Evolutionary conservation across 1,284 basidiomycete species (phyloP).

Genomic region (Tilletia walkeri): DNA sequence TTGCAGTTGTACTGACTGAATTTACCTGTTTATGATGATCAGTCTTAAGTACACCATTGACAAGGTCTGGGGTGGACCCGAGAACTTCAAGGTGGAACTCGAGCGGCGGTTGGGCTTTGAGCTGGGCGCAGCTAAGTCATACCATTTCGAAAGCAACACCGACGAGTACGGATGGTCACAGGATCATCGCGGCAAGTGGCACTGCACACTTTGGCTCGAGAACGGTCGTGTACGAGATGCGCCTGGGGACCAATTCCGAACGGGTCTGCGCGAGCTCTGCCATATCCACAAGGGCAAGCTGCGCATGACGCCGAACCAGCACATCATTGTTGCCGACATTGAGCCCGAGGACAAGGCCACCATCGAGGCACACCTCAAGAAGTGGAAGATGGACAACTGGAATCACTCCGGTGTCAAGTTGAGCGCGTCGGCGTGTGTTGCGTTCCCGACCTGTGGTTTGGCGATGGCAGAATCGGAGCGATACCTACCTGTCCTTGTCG

Average conservation of each 20-base stretch:
- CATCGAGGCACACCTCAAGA: constrained; percentile 76
- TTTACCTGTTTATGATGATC: constrained; percentile 2
- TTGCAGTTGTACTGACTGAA: neutral
- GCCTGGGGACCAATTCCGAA: constrained; percentile 85
- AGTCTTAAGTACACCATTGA: constrained; percentile 92
- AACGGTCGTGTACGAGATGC: constrained; percentile 96
- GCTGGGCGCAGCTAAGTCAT: constrained; percentile 69
- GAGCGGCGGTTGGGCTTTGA: constrained; percentile 82
- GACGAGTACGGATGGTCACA: constrained; percentile 92
- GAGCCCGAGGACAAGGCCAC: constrained; percentile 63
- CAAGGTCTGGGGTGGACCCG: constrained; percentile 68
- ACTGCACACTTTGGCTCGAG: constrained; percentile 93
- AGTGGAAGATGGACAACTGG: constrained; percentile 90
- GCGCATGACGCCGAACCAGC: constrained; percentile 84
- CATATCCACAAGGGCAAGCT: constrained; percentile 90
- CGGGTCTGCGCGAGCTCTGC: constrained; percentile 85
- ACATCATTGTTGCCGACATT: constrained; percentile 84
- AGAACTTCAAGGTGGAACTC: constrained; percentile 75
- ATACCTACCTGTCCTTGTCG: constrained; percentile 90
- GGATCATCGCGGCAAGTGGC: constrained; percentile 82
- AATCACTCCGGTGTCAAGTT: constrained; percentile 76
- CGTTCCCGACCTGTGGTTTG: constrained; percentile 90
- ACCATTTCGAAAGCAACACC: constrained; percentile 81
- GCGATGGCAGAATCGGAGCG: constrained; percentile 93
- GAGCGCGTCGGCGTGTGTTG: constrained; percentile 71